Evolutionary conservation across 148 eudicot genomes (phyloP).

Genomic region (Rhododendron vialii): DNA sequence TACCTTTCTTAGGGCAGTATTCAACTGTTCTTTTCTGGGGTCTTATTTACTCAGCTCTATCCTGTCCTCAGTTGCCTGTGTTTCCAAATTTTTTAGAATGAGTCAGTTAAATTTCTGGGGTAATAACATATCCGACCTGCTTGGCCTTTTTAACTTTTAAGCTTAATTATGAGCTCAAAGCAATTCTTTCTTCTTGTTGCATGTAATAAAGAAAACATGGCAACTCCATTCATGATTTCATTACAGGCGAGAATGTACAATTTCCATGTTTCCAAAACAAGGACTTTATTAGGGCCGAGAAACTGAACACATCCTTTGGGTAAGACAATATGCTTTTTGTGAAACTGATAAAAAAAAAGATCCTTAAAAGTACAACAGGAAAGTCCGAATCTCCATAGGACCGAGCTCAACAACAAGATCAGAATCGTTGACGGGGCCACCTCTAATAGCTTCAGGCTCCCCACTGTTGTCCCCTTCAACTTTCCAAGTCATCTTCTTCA

Average conservation of each 20-base stretch:
- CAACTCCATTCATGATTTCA: slow-evolving; percentile 48
- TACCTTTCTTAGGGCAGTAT: too few relatives aligned
- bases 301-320: background rate
- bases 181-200: slow-evolving; percentile 10
- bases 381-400: slow-evolving; percentile 90
- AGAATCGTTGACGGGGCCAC: slow-evolving; percentile 46
- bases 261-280: background rate
- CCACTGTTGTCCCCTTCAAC: slow-evolving; percentile 43
- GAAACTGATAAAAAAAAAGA: background rate
- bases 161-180: background rate
- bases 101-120: too few relatives aligned
- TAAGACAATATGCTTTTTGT: background rate
- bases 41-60: background rate
- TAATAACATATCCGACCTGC: too few relatives aligned
- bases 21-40: too few relatives aligned
- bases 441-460: slow-evolving; percentile 39
- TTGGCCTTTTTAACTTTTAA: too few relatives aligned
- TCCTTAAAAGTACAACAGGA: slow-evolving; percentile 42
- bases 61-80: background rate
- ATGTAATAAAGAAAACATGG: slow-evolving; percentile 87
- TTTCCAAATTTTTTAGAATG: background rate
- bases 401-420: slow-evolving; percentile 78
- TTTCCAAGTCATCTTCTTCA: slow-evolving; percentile 62
- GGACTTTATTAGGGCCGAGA: background rate
- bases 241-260: background rate